These are phyloP conservation scores for Pyricularia sp. DNA, from an alignment of 2,329 filamentous ascomycete species.

Conservation along the genomic window DNA sequence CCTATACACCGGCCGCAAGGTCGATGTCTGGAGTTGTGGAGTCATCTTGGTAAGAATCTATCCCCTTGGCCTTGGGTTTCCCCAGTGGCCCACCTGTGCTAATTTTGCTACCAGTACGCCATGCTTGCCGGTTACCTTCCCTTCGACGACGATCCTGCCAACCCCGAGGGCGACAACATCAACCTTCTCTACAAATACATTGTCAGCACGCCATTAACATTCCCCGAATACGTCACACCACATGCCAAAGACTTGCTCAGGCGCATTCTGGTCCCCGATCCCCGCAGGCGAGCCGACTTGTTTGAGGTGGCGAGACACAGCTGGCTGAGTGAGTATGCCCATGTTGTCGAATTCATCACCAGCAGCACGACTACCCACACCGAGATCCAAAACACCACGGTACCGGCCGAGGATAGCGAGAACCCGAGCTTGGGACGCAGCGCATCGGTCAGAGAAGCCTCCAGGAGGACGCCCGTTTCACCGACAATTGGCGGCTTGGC, in stretches of 20 bases:
- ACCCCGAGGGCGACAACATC: conserved; percentile 97
- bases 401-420: conserved; percentile 45
- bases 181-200: conserved; percentile 99
- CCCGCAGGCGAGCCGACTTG: conserved; percentile 83
- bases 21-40: conserved; percentile 98
- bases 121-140: conserved; percentile 97
- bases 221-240: conserved; percentile 96
- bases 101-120: conserved; percentile 58
- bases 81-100: conserved; percentile 2
- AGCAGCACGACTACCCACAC: conserved; percentile 80
- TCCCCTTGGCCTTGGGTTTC: not conserved
- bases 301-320: conserved; percentile 97
- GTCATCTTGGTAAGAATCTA: conserved; percentile 73
- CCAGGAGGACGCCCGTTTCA: conserved; percentile 47
- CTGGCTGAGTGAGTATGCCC: conserved; percentile 95
- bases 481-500: conserved; percentile 48
- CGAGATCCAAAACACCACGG: conserved; percentile 72
- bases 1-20: conserved; percentile 90
- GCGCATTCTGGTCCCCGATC: conserved; percentile 88
- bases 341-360: conserved; percentile 92
- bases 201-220: conserved; percentile 88
- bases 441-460: conserved; percentile 79
- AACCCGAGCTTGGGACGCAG: conserved; percentile 61
- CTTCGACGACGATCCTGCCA: conserved; percentile 95
- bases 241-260: conserved; percentile 87